These are phyloP conservation scores for Plasmodium ovale DNA, from an alignment of 169 alveolate genomes.

Conservation along the genomic window DNA sequence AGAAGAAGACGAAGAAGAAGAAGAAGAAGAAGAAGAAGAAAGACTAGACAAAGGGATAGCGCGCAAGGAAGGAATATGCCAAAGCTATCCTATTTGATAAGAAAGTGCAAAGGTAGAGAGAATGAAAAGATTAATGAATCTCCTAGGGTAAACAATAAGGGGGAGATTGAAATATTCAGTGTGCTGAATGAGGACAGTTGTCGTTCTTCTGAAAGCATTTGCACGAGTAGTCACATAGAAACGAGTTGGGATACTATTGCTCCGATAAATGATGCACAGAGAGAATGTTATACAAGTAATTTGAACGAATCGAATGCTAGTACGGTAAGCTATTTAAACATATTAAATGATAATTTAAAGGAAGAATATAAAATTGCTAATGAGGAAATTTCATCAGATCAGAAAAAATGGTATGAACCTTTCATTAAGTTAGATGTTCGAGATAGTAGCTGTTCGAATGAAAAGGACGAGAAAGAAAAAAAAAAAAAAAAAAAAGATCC, in stretches of 20 bases:
- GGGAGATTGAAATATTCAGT: slow-evolving; percentile 23
- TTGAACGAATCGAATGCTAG: not conserved
- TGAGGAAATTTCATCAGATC: not conserved
- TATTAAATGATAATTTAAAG: not conserved
- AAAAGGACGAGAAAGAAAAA: not conserved
- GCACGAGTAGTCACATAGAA: slow-evolving; percentile 5
- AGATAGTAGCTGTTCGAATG: not conserved
- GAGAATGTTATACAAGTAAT: not conserved
- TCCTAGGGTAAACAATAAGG: not conserved
- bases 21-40: not conserved
- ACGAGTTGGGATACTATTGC: not conserved
- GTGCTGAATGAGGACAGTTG: slow-evolving; percentile 3
- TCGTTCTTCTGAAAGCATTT: not conserved
- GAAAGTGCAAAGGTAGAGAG: slow-evolving; percentile 32
- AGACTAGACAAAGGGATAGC: not conserved
- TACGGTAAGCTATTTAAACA: not conserved
- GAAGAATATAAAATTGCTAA: not conserved
- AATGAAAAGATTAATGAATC: slow-evolving; percentile 35
- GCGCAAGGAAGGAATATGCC: slow-evolving; percentile 15
- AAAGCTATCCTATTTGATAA: slow-evolving; percentile 23
- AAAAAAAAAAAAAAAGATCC: not conserved
- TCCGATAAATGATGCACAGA: not conserved
- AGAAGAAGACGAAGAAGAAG: not conserved
- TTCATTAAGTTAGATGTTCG: not conserved
- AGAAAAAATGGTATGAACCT: not conserved